Evolutionary conservation across 2,329 filamentous ascomycete species (phyloP).

Genomic region (Botryotinia narcissicola): DNA sequence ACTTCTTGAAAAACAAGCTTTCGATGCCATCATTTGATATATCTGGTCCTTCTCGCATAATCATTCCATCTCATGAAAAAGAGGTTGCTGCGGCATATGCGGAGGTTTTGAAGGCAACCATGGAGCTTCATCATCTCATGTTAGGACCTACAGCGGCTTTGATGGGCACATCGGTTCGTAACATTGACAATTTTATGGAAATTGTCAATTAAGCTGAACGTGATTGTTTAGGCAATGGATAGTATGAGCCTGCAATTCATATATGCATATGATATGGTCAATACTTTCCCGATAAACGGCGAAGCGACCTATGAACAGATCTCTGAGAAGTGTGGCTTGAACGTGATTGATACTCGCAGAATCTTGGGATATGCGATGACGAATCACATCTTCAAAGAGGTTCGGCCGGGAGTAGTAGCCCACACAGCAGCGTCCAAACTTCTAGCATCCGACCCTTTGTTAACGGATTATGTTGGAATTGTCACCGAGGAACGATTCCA

Average conservation of each 20-base stretch:
- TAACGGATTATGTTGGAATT: conserved; percentile 56
- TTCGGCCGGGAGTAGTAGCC: conserved; percentile 48
- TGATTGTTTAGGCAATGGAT: conserved; percentile 1
- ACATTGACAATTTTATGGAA: background rate
- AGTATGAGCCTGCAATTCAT: conserved; percentile 10
- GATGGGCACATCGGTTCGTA: conserved; percentile 11
- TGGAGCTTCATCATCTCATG: conserved; percentile 12
- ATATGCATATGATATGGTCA: conserved; percentile 11
- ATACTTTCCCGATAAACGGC: background rate
- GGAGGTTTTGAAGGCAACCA: conserved; percentile 4
- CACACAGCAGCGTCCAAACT: conserved; percentile 55
- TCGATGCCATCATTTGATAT: conserved; percentile 9
- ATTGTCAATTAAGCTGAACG: background rate
- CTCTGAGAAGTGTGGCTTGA: conserved; percentile 46
- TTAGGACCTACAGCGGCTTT: conserved; percentile 11
- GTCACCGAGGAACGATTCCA: conserved; percentile 48
- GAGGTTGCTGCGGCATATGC: conserved; percentile 1
- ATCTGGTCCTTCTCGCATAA: background rate
- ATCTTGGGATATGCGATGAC: conserved; percentile 57
- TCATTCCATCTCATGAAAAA: background rate
- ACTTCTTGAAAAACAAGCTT: background rate
- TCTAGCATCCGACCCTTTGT: conserved; percentile 47
- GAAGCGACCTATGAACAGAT: conserved; percentile 47
- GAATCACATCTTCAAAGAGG: conserved; percentile 54
- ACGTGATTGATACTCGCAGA: conserved; percentile 51